These are phyloP conservation scores for Apophysomyces sp. DNA, from an alignment of 371 early-diverging fungal species.

Conservation along the genomic window DNA sequence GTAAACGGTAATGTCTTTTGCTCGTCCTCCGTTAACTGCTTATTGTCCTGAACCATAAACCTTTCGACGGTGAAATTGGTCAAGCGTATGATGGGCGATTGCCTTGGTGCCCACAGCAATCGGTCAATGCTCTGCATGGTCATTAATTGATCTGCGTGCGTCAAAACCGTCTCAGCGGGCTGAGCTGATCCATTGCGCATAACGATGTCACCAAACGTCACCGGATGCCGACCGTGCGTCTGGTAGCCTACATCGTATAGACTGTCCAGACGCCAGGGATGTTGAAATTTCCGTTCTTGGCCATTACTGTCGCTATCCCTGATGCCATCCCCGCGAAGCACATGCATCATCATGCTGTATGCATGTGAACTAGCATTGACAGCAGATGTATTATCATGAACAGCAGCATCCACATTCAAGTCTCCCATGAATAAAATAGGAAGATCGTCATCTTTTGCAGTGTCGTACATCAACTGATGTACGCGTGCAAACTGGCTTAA, in stretches of 20 bases:
- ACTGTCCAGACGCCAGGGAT: conserved; percentile 23
- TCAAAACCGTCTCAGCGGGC: conserved; percentile 65
- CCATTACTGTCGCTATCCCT: conserved; percentile 26
- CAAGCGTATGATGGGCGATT: background rate
- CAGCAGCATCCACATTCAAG: conserved; percentile 75
- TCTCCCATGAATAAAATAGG: conserved; percentile 75
- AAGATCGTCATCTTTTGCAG: conserved; percentile 22
- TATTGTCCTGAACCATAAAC: conserved; percentile 39
- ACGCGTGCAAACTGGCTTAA: conserved; percentile 62
- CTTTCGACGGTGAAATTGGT: conserved; percentile 26
- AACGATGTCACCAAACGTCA: conserved; percentile 72
- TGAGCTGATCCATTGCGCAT: conserved; percentile 25
- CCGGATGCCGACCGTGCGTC: conserved; percentile 63
- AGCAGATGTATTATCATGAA: conserved; percentile 42
- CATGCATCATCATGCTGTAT: conserved; percentile 62
- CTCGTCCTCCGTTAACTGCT: conserved; percentile 9
- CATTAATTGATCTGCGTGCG: conserved; percentile 48
- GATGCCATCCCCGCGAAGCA: conserved; percentile 57
- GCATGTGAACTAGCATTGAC: conserved; percentile 49
- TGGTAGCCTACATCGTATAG: conserved; percentile 57
- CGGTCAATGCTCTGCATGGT: conserved; percentile 72
- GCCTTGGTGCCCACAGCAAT: conserved; percentile 44
- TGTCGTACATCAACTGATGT: conserved; percentile 62
- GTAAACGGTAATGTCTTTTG: conserved; percentile 10
- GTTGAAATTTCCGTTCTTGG: conserved; percentile 12